These are phyloP conservation scores for Ustulina deusta DNA, from an alignment of 2,329 filamentous ascomycete species.

Conservation along the genomic window DNA sequence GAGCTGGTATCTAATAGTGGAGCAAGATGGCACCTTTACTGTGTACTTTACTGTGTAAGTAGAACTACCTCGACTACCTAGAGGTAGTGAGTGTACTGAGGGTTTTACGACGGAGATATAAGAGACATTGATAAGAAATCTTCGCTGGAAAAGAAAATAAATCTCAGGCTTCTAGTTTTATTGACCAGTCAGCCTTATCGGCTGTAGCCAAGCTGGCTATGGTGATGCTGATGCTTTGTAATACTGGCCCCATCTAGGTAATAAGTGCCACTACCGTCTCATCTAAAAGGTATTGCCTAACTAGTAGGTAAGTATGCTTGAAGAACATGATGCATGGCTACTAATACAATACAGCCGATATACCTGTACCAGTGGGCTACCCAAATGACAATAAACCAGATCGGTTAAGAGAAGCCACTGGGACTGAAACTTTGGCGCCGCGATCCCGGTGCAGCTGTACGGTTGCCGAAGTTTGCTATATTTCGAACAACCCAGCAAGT, in stretches of 20 bases:
- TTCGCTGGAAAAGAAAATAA: background rate
- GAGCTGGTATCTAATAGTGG: too few species aligned
- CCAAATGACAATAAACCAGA: background rate
- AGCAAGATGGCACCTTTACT: too few species aligned
- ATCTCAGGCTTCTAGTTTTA: background rate
- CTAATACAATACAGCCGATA: conserved; percentile 8
- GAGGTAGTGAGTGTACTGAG: too few species aligned
- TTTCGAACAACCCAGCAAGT: conserved; percentile 64
- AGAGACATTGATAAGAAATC: background rate
- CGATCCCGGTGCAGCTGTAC: background rate
- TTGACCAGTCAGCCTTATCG: background rate
- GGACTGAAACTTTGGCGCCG: background rate
- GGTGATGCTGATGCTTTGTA: background rate
- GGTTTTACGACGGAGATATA: background rate
- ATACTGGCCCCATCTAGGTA: background rate
- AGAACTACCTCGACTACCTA: too few species aligned
- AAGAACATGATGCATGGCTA: conserved; percentile 8
- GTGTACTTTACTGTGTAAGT: too few species aligned
- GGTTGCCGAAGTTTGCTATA: conserved; percentile 31
- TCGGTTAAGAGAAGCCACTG: background rate
- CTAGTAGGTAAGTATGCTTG: background rate
- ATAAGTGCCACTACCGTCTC: background rate
- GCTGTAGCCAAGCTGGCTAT: too few species aligned
- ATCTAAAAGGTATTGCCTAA: background rate
- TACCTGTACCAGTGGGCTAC: background rate